Evolutionary conservation across 2,329 filamentous ascomycete genomes (phyloP), one percentile per base, ranked within the genome.

Genomic region (Diaporthe batatas): DNA sequence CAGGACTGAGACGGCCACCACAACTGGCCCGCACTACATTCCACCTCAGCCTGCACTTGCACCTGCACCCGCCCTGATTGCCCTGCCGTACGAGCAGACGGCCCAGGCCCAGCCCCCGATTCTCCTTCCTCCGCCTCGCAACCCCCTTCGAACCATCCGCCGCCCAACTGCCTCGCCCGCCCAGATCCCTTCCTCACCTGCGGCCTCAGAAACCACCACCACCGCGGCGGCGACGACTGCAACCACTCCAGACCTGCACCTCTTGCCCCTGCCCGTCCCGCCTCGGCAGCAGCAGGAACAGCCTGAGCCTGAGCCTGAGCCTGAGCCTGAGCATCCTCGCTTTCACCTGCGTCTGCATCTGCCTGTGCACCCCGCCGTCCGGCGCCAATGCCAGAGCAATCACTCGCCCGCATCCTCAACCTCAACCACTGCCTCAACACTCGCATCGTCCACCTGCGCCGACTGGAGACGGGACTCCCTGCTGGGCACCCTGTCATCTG

Each of bases 81-180:
- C 86, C 62, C 78, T 91, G 71, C 87, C 88, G 72, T 91, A 92
- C 82, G 90, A 92, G 78, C 86, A 91, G 80, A 89, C 88, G 47
- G 82, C 86, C 67, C 85, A 88, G 76, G 87, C 87, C 62, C 86
- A 88, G 79, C 87, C 87, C 73, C 90, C 90, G 47, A 88, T 90
- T 75, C 86, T 86, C 58, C 80, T 89, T 73, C 79, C 80, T 68
- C 79, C 85, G 64, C 84, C 86, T 75, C 82, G 83, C 77, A 84
- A 81, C 79, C 82, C 80, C 76, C 79, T 80, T 74, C 83, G 81
- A 74, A 77, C 65, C 76, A 76, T 77, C 70, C 81, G 74, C 72
- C 74, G 75, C 75, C 75, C 25, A 72, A 76, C 70, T 73, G 78
- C 73, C 77, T 59, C 69, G 59, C 69, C 59, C 21, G 53, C 71